Evolutionary conservation across 2,329 filamentous ascomycete species (phyloP).

Genomic region (Alternaria burnsii): DNA sequence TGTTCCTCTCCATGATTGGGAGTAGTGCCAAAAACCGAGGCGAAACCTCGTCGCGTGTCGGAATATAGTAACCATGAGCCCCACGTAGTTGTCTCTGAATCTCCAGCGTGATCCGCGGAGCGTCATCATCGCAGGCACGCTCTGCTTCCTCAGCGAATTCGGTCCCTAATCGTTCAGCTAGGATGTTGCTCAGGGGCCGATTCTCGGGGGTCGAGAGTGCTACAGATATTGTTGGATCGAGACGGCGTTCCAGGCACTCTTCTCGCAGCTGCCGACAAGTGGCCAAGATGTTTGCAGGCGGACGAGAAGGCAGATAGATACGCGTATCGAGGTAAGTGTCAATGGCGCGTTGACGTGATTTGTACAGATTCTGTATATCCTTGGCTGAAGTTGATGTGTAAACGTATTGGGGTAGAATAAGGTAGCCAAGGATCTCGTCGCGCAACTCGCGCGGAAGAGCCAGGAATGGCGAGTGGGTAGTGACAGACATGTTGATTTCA

Average conservation of each 20-base stretch:
- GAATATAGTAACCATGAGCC: conserved; percentile 30
- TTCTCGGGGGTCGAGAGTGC: background rate
- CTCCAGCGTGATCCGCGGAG: conserved; percentile 38
- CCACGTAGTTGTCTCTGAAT: conserved; percentile 26
- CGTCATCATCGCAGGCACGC: conserved; percentile 27
- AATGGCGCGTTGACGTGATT: conserved; percentile 4
- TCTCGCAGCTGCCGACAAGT: conserved; percentile 39
- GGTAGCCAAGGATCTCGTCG: conserved; percentile 35
- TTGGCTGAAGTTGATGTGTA: conserved; percentile 32
- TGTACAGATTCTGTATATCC: conserved; percentile 22
- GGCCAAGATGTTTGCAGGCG: conserved; percentile 31
- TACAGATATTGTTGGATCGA: conserved; percentile 14
- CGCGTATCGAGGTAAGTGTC: conserved; percentile 37
- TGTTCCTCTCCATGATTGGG: conserved; percentile 27
- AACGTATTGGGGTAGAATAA: conserved; percentile 30
- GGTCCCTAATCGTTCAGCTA: conserved; percentile 22
- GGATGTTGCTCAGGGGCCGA: conserved; percentile 14
- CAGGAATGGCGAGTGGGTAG: conserved; percentile 17
- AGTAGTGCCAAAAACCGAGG: conserved; percentile 39
- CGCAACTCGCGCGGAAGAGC: conserved; percentile 39
- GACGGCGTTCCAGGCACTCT: conserved; percentile 33
- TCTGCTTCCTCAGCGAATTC: conserved; percentile 34
- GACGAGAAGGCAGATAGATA: conserved; percentile 35
- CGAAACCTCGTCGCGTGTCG: conserved; percentile 32
- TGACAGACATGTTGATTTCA: background rate